Base-by-base conservation (phyloP, 1,139 yeast genomes). In the Keqinozyma sinolaborantium region DNA sequence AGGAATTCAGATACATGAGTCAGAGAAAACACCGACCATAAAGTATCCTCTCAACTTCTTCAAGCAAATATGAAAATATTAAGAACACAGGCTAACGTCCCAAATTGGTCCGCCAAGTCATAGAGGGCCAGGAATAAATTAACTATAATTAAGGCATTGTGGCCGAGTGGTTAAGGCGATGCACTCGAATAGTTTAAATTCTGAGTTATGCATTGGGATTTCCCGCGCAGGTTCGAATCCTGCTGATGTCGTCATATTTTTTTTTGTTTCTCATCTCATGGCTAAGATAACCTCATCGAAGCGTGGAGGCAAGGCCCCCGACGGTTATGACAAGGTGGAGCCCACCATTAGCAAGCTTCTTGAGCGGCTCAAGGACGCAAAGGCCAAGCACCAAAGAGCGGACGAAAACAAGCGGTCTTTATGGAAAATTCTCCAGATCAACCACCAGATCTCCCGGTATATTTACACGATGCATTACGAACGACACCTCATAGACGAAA, bases 151-250 rank as follows among this genome's bases (percentile, higher is more conserved):
- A 19, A 26, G 82, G 70, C 79, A 74, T 73, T 70, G 74, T 77
- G 82, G 78, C 83, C 82, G 82, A 77, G 83, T 70, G 83, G 83
- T 76, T 77, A 77, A 77, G 82, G 83, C 78, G 83, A 75, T 71
- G 79, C 84, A 79, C 82, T 79, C 82, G 85, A 79, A 79, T 64
- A 39, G 46, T 53, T 45, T n/a, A 15, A 30, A 26, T 24, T 42
- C 36, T 44, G 61, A 52, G 70, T 53, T 64, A 58, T 64, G 79
- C 77, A 73, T 79, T 83, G 87, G 84, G 81, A 73, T 70, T 71
- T 75, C 84, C 86, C 84, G 84, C 87, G 85, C 84, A 79, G 86
- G 87, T 80, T 80, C 86, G 81, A 80, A 78, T 79, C 86, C 86
- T 79, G 86, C 84, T 72, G 83, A 77, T 79, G 85, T 78, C 86